Evolutionary conservation across 139 green algal species (phyloP).

Genomic region (Coelastrella sp.): DNA sequence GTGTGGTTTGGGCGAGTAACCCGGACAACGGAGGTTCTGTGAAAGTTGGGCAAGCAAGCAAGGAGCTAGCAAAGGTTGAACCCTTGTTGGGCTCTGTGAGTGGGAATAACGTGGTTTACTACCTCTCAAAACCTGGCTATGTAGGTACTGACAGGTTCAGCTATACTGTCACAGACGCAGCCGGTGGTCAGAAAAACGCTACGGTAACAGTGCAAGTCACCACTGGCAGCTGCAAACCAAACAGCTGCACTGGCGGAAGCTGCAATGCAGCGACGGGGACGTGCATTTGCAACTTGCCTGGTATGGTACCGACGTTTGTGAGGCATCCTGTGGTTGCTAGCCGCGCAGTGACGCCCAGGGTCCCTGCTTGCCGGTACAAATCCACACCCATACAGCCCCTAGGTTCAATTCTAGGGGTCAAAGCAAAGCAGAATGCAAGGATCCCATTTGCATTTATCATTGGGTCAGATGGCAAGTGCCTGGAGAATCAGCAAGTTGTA

Average conservation of each 20-base stretch:
- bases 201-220: background rate
- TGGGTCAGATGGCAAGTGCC: background rate
- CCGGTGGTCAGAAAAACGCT: background rate
- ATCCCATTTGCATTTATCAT: background rate
- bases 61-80: too few species aligned
- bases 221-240: background rate
- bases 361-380: background rate
- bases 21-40: background rate
- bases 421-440: background rate
- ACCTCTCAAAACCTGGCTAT: background rate
- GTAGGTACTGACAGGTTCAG: background rate
- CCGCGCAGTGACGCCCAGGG: background rate
- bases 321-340: slow-evolving; percentile 12
- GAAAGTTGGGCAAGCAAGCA: background rate
- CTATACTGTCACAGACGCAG: background rate
- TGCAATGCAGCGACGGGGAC: background rate
- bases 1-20: background rate
- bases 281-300: background rate
- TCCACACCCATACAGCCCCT: background rate
- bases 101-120: background rate
- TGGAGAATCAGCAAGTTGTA: background rate
- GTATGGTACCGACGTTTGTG: background rate
- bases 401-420: background rate
- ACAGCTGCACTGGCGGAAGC: background rate
- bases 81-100: background rate